These are phyloP conservation scores for Trichoderma aggressivum DNA, from an alignment of 2,329 filamentous ascomycete species.

Conservation along the genomic window DNA sequence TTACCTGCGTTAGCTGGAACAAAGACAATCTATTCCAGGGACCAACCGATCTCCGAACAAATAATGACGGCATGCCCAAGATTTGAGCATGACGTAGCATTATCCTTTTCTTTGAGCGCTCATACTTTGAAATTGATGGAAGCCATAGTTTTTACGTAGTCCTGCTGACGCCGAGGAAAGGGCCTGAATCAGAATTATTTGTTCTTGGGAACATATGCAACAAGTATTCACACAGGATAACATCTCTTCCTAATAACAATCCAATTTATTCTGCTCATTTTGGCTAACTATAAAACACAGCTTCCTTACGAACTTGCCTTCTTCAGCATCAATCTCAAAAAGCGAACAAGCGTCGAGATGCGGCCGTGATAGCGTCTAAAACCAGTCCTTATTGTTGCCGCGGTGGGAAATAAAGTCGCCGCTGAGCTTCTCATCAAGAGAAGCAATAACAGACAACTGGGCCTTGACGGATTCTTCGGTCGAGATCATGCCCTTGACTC, in stretches of 20 bases:
- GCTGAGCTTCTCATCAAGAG: background rate
- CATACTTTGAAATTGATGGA: background rate
- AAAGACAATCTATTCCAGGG: background rate
- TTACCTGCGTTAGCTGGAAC: background rate
- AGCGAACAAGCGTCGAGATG: background rate
- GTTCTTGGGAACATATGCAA: background rate
- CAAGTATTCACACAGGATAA: background rate
- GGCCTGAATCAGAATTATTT: background rate
- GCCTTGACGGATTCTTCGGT: background rate
- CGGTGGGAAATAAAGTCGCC: background rate
- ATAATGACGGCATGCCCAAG: background rate
- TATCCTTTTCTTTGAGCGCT: background rate
- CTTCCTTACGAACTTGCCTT: background rate
- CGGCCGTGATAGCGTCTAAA: background rate
- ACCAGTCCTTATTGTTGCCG: background rate
- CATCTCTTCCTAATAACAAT: background rate
- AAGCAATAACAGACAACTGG: background rate
- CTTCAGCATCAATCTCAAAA: background rate
- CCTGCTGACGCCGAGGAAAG: background rate
- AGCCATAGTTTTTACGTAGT: background rate
- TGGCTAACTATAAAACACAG: background rate
- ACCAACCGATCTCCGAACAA: background rate
- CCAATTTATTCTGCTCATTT: background rate
- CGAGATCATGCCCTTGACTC: background rate
- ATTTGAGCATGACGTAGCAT: background rate